Evolutionary conservation across 1,284 basidiomycete species (phyloP).

Genomic region (Malassezia obtusa): DNA sequence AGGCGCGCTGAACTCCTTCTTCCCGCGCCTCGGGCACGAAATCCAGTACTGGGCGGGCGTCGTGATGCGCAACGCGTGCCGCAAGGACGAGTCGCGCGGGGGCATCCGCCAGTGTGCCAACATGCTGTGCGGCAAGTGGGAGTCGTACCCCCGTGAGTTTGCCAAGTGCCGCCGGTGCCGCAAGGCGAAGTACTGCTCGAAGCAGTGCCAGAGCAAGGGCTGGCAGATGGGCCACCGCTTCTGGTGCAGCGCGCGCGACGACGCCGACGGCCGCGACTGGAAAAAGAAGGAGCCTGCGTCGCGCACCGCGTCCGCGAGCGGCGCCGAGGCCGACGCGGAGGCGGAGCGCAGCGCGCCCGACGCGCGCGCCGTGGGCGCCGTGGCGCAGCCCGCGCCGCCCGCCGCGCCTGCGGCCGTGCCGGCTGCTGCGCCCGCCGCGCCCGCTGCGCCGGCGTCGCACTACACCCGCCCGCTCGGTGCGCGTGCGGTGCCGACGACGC

Average conservation of each 20-base stretch:
- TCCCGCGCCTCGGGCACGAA: slow-evolving; percentile 64
- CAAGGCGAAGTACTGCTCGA: slow-evolving; percentile 97
- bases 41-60: slow-evolving; percentile 99
- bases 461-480: slow-evolving; percentile 19
- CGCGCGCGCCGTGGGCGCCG: neutral
- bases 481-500: slow-evolving; percentile 22
- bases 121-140: slow-evolving; percentile 82
- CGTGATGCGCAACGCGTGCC: slow-evolving; percentile 96
- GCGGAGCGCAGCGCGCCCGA: neutral
- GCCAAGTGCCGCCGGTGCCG: slow-evolving; percentile 91
- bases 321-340: neutral
- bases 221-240: slow-evolving; percentile 93
- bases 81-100: slow-evolving; percentile 80
- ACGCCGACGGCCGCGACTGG: slow-evolving; percentile 21
- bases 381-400: neutral
- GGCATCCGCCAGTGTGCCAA: slow-evolving; percentile 96
- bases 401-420: neutral
- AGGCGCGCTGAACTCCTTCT: slow-evolving; percentile 51
- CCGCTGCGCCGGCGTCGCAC: neutral
- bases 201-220: slow-evolving; percentile 90
- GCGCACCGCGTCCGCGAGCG: neutral
- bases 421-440: neutral
- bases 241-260: slow-evolving; percentile 48
- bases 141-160: slow-evolving; percentile 83
- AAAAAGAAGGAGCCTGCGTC: slow-evolving; percentile 26